A percentile compares a stretch with the other conserved stretches of the same genome.
phyloP scores from a whole-genome alignment of 805 yeast species.

The Spathaspora girioi region DNA sequence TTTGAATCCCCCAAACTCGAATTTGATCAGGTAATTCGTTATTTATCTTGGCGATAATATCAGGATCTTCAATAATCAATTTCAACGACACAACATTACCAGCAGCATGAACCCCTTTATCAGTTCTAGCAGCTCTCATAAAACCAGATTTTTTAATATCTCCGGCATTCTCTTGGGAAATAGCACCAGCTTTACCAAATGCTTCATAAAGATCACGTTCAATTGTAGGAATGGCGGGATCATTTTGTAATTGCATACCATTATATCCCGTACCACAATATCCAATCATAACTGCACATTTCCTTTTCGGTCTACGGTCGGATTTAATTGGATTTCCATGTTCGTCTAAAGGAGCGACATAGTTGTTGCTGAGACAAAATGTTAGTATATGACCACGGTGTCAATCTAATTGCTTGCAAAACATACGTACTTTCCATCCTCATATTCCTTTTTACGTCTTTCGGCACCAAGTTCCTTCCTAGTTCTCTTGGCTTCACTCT shows the following conservation, averaged over 20 bases:
- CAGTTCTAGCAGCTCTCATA: slow-evolving; percentile 85
- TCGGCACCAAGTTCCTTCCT: slow-evolving; percentile 11
- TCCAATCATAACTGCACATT: slow-evolving; percentile 87
- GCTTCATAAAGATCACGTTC: slow-evolving; percentile 88
- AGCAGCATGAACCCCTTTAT: slow-evolving; percentile 97
- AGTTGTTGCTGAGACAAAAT: slow-evolving; percentile 8
- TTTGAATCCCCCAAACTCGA: slow-evolving; percentile 87
- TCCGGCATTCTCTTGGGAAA: slow-evolving; percentile 79
- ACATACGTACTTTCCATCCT: slow-evolving; percentile 55
- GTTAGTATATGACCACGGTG: slow-evolving; percentile 5
- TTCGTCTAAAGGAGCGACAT: slow-evolving; percentile 49
- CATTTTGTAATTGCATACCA: slow-evolving; percentile 81
- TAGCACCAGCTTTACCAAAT: slow-evolving; percentile 80
- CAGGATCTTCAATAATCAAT: slow-evolving; percentile 77
- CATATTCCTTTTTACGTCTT: slow-evolving; percentile 5
- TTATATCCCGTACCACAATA: slow-evolving; percentile 96
- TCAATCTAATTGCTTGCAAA: slow-evolving; percentile 3
- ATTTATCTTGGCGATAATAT: slow-evolving; percentile 72
- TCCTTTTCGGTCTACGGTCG: slow-evolving; percentile 77
- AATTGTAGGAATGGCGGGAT: slow-evolving; percentile 84
- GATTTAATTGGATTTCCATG: slow-evolving; percentile 56
- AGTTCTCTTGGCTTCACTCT: slow-evolving; percentile 16
- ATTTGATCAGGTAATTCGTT: slow-evolving; percentile 76
- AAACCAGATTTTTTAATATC: slow-evolving; percentile 87
- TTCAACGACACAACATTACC: slow-evolving; percentile 87